Conservation (phyloP, 139 green algal species). For the Protoeuglena noctilucae region DNA sequence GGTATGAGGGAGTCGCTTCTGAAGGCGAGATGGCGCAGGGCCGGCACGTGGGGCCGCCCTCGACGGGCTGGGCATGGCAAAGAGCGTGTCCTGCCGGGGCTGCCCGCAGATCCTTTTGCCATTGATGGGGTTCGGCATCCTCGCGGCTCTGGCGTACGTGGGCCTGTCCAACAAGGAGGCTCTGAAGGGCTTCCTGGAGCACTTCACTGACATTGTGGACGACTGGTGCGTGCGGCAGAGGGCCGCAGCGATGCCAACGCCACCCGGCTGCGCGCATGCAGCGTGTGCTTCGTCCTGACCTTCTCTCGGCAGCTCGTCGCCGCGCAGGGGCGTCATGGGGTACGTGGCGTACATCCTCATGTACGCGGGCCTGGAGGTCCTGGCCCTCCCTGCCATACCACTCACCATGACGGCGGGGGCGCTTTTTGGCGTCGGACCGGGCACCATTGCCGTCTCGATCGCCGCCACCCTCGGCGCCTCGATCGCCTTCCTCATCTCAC, state of each 20-base stretch:
- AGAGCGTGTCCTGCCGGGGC: too few species aligned
- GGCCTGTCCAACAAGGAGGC: neutral
- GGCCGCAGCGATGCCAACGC: too few species aligned
- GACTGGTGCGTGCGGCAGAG: too few species aligned
- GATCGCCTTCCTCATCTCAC: constrained; percentile 78
- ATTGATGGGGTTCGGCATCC: too few species aligned
- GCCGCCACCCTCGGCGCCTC: constrained; percentile 54
- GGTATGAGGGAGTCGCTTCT: too few species aligned
- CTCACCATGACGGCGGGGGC: constrained; percentile 75
- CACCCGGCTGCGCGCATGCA: too few species aligned
- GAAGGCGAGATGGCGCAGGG: too few species aligned
- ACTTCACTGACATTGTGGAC: constrained; percentile 32
- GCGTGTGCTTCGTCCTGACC: constrained; percentile 1
- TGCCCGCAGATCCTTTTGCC: too few species aligned
- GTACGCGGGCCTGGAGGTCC: constrained; percentile 43
- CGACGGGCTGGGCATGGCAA: too few species aligned
- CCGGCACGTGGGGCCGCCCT: too few species aligned
- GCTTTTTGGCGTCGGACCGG: constrained; percentile 57
- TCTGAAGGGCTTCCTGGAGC: constrained; percentile 16
- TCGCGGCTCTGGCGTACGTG: neutral
- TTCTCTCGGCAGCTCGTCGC: constrained; percentile 19
- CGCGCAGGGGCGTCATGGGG: constrained; percentile 45
- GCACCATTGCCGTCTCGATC: constrained; percentile 55
- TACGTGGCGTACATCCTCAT: constrained; percentile 47
- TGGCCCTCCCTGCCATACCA: constrained; percentile 63